Evolutionary conservation across 768 basidiomycete species (phyloP).

Genomic region (Cyathus striatus): DNA sequence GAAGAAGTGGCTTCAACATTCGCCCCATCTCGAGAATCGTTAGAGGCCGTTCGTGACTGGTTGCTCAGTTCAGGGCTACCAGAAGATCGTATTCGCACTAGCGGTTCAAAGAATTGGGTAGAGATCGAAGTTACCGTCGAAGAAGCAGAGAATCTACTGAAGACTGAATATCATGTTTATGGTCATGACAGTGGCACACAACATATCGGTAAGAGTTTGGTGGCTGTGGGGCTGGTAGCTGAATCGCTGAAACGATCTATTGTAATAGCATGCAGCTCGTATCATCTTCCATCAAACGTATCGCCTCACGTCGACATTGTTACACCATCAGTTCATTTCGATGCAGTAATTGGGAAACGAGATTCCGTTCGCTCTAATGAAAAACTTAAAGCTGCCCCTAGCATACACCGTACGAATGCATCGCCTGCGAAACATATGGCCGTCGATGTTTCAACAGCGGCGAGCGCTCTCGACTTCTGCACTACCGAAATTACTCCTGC

Average conservation of each 20-base stretch:
- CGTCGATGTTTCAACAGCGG: slow-evolving; percentile 8
- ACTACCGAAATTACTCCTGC: slow-evolving; percentile 26
- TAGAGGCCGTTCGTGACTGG: slow-evolving; percentile 35
- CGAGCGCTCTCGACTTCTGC: slow-evolving; percentile 20
- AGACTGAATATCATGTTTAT: slow-evolving; percentile 39
- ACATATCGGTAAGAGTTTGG: slow-evolving; percentile 38
- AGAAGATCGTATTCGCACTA: slow-evolving; percentile 21
- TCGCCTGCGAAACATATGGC: too few relatives aligned
- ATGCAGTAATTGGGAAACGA: slow-evolving; percentile 21
- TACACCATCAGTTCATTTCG: slow-evolving; percentile 31
- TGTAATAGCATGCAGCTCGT: slow-evolving; percentile 24
- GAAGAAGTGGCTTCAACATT: slow-evolving; percentile 34
- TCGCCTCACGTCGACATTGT: slow-evolving; percentile 33
- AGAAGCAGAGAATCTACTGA: slow-evolving; percentile 35
- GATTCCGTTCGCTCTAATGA: slow-evolving; percentile 12
- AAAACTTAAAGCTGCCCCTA: slow-evolving; percentile 11
- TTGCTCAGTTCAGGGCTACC: slow-evolving; percentile 29
- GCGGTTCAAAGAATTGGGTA: slow-evolving; percentile 28
- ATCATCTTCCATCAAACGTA: slow-evolving; percentile 29
- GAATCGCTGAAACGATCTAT: not conserved
- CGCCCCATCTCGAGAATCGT: slow-evolving; percentile 29
- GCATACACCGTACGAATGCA: too few relatives aligned
- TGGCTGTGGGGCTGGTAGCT: slow-evolving; percentile 9
- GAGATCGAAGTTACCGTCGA: slow-evolving; percentile 31
- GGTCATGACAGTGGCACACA: slow-evolving; percentile 26